Base-by-base conservation (phyloP, 805 yeast genomes). In the Candida endomychidarum region DNA sequence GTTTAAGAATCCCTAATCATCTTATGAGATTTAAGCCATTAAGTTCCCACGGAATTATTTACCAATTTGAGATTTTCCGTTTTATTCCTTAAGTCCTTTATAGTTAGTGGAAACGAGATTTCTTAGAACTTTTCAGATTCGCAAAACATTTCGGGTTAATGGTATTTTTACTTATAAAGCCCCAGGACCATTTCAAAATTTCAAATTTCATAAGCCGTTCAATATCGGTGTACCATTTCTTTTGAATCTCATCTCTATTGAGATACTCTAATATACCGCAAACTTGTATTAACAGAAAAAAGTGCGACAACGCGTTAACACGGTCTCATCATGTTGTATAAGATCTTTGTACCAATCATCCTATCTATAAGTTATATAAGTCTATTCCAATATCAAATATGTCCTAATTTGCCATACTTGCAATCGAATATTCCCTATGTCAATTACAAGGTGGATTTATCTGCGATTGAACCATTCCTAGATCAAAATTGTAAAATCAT, bases 401-500 rank as follows among this genome's bases (percentile, higher is more conserved):
- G 44, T 32, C 35, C 44, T 15, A 36, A 36, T 15, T n/a, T 34
- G 3, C 41, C 41, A 4, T 17, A 24, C 20, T 12, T 38, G 16
- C 20, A 19, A 20, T 31, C 37, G 8, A 18, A 23, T 14, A 9
- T 25, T 15, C 26, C 31, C 21, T 27, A 14, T 10, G 8, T 25
- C 10, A 12, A 30, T 9, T 38, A 18, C 24, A 11, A 38, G 20
- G 9, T 25, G 6, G 37, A 38, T 26, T 31, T 39, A 17, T 14
- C 27, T 11, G 9, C 25, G 4, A 22, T 39, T 8, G 42, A 34
- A 33, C 38, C 42, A 10, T 33, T 42, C 25, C 15, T 47, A 14
- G n/a, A 2, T 3, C 8, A 10, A 11, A 41, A 43, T 28, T 47
- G 50, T 29, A 36, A 39, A 3, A 30, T 35, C 17, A 37, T 47